phyloP scores from a whole-genome alignment of 306 rosid species.

The Quercus cerris region DNA sequence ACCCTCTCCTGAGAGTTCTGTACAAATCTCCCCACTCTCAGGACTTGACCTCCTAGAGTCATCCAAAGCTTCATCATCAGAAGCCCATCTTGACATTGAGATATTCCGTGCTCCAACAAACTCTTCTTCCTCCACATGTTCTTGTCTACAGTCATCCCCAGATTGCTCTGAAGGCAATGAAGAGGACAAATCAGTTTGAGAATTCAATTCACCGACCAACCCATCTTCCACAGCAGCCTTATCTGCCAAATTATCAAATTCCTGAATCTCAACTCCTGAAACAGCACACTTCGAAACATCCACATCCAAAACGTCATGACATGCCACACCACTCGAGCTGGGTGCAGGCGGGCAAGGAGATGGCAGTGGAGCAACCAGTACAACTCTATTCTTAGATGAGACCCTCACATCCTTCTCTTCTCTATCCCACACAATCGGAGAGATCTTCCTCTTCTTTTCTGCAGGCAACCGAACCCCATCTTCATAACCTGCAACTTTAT shows the following conservation, averaged over 20 bases:
- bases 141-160: constrained; percentile 3
- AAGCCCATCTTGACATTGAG: constrained; percentile 69
- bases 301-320: background rate
- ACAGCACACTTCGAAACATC: background rate
- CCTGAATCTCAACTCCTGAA: constrained; percentile 1
- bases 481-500: background rate
- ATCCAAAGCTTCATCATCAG: constrained; percentile 26
- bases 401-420: constrained; percentile 36
- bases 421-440: constrained; percentile 60
- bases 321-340: background rate
- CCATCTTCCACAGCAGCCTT: constrained; percentile 10
- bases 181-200: constrained; percentile 18
- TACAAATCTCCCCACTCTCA: constrained; percentile 51
- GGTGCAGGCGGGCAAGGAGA: background rate
- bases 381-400: constrained; percentile 27
- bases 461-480: constrained; percentile 19
- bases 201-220: background rate
- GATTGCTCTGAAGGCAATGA: background rate
- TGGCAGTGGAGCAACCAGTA: constrained; percentile 11
- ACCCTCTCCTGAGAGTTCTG: constrained; percentile 34
- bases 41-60: constrained; percentile 31
- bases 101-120: constrained; percentile 35
- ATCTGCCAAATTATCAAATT: background rate
- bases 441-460: constrained; percentile 67
- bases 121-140: constrained; percentile 22